phyloP scores from a whole-genome alignment of 805 yeast genomes.

The Cyberlindnera veronae region DNA sequence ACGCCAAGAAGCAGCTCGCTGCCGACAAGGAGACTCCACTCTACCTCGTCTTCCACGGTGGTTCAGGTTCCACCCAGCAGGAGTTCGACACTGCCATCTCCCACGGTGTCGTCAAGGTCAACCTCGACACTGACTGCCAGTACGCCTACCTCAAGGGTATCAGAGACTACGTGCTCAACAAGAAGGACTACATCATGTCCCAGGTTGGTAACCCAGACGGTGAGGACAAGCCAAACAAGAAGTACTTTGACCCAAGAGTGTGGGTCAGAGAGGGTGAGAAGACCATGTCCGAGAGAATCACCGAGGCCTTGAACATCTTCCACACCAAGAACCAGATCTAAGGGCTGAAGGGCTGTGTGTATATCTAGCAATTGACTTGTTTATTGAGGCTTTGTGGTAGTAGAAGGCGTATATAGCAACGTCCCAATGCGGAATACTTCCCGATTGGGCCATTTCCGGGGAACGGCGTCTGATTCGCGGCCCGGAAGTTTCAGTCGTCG shows the following conservation, averaged over 20 bases:
- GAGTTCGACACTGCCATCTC: constrained; percentile 90
- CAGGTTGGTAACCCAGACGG: constrained; percentile 99
- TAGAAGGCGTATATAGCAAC: not conserved
- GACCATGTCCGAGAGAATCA: constrained; percentile 87
- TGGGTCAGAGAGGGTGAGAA: constrained; percentile 99
- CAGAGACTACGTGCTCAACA: constrained; percentile 92
- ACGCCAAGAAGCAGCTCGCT: constrained; percentile 68
- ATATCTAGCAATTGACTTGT: too few species aligned
- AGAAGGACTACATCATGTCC: constrained; percentile 88
- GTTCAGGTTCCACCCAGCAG: constrained; percentile 92
- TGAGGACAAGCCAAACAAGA: constrained; percentile 98
- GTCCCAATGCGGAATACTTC: not conserved
- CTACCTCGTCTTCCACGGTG: constrained; percentile 99
- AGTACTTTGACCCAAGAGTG: constrained; percentile 99
- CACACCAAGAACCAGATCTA: constrained; percentile 66
- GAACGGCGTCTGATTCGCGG: constrained; percentile 1
- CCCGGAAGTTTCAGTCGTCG: constrained; percentile 11
- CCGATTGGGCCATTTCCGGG: constrained; percentile 1
- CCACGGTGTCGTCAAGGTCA: constrained; percentile 97
- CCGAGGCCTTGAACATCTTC: constrained; percentile 83
- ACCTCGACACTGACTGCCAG: constrained; percentile 99
- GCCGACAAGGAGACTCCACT: constrained; percentile 62
- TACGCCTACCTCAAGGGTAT: constrained; percentile 96
- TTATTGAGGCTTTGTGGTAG: not conserved
- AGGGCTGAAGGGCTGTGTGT: not conserved